Evolutionary conservation across 176 grass and related monocot genomes (phyloP).

Genomic region (Chrysopogon serrulatus): DNA sequence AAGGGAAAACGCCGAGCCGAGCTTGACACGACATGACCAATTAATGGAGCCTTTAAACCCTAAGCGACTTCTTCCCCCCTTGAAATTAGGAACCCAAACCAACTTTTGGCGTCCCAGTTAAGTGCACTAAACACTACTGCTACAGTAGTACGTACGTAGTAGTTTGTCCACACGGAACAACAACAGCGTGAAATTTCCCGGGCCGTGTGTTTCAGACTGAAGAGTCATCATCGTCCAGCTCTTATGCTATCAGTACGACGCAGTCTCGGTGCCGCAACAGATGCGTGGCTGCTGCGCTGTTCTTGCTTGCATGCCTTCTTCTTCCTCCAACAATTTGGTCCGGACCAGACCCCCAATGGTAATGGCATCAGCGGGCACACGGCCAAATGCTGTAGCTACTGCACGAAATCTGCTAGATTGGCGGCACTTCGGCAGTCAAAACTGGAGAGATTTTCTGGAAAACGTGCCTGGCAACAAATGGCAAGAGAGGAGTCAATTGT

Average conservation of each 20-base stretch:
- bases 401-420: background rate
- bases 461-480: background rate
- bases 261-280: background rate
- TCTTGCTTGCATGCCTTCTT: background rate
- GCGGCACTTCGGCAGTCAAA: too few relatives aligned
- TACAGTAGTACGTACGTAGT: background rate
- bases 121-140: background rate
- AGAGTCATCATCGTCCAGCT: background rate
- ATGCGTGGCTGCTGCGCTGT: background rate
- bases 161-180: background rate
- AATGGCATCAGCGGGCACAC: background rate
- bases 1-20: background rate
- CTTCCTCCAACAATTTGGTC: background rate
- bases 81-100: background rate
- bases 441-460: background rate
- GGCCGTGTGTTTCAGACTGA: too few relatives aligned
- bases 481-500: background rate
- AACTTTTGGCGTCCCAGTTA: background rate
- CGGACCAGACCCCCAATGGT: background rate
- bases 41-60: constrained; percentile 2
- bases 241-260: background rate
- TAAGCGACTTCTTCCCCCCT: background rate
- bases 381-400: background rate
- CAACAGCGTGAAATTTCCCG: background rate
- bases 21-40: background rate